Percentiles rank a stretch among this genome's conserved stretches.
Conservation (phyloP, 1,139 yeast genomes). For the Williopsis jadinii region DNA sequence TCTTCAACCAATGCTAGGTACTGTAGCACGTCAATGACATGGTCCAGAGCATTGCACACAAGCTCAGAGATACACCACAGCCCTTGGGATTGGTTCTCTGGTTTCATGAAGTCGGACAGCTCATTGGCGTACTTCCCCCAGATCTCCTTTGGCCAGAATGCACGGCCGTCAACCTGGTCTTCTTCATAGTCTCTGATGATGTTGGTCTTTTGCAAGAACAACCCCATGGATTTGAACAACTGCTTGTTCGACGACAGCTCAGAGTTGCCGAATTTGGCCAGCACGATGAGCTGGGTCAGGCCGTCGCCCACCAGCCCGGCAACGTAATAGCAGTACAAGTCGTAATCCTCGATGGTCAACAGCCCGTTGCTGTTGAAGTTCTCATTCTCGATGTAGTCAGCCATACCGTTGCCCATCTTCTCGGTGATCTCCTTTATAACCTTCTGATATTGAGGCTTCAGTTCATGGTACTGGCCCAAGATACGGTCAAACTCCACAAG, state of each 20-base stretch:
- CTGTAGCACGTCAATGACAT: slow-evolving; percentile 69
- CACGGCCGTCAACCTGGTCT: slow-evolving; percentile 85
- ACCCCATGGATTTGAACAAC: slow-evolving; percentile 84
- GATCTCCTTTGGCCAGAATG: slow-evolving; percentile 94
- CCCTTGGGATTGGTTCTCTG: slow-evolving; percentile 45
- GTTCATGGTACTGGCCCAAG: slow-evolving; percentile 60
- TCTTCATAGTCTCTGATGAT: slow-evolving; percentile 94
- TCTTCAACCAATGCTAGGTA: slow-evolving; percentile 76
- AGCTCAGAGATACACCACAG: slow-evolving; percentile 75
- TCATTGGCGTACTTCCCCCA: slow-evolving; percentile 77
- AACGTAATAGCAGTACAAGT: slow-evolving; percentile 90
- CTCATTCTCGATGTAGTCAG: slow-evolving; percentile 79
- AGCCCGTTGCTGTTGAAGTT: slow-evolving; percentile 77
- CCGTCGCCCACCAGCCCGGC: slow-evolving; percentile 99
- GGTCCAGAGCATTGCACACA: slow-evolving; percentile 72
- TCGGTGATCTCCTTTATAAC: slow-evolving; percentile 70
- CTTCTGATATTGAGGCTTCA: slow-evolving; percentile 72
- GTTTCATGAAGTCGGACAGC: slow-evolving; percentile 49
- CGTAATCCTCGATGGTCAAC: slow-evolving; percentile 71
- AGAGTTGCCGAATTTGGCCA: slow-evolving; percentile 57
- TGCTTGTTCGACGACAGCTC: slow-evolving; percentile 45
- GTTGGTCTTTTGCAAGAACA: slow-evolving; percentile 90
- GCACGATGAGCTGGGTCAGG: slow-evolving; percentile 68
- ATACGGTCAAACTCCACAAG: slow-evolving; percentile 68
- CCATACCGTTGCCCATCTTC: slow-evolving; percentile 98